Evolutionary conservation across 495 filamentous ascomycete species (phyloP).

Genomic region (Trichoderma orchidacearum): DNA sequence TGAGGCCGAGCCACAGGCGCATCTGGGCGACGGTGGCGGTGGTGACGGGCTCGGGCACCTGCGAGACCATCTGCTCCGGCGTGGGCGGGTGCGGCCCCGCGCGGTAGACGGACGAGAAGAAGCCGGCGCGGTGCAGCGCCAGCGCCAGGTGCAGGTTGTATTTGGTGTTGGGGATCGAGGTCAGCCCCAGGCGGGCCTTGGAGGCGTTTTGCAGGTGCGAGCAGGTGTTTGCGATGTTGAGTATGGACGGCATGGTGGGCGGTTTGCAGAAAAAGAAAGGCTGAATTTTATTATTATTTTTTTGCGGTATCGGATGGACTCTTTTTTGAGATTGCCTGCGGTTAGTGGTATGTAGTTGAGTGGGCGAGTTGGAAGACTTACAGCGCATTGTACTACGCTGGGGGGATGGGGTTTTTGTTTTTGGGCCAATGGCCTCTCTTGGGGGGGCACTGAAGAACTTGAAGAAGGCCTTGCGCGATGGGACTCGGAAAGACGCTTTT

Average conservation of each 20-base stretch:
- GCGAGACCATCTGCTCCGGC: slow-evolving; percentile 33
- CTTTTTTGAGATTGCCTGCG: too few species aligned
- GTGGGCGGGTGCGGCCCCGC: slow-evolving; percentile 56
- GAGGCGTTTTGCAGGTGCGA: slow-evolving; percentile 92
- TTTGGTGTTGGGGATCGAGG: slow-evolving; percentile 71
- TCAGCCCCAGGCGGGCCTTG: slow-evolving; percentile 71
- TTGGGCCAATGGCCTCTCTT: background rate
- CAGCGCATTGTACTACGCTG: background rate
- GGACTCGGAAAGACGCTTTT: background rate
- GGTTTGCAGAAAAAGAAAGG: too few species aligned
- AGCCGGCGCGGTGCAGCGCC: slow-evolving; percentile 68
- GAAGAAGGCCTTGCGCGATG: background rate
- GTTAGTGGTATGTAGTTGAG: too few species aligned
- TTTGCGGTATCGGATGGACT: background rate
- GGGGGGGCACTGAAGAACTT: background rate
- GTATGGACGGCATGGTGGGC: slow-evolving; percentile 30
- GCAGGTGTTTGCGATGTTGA: slow-evolving; percentile 65
- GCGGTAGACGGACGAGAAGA: slow-evolving; percentile 69
- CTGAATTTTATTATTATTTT: background rate
- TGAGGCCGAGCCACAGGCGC: slow-evolving; percentile 82
- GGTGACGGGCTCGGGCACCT: slow-evolving; percentile 49
- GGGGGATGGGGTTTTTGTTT: background rate
- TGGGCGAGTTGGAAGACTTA: background rate
- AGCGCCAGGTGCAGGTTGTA: slow-evolving; percentile 65
- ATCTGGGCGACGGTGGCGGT: slow-evolving; percentile 63